A percentile compares a stretch with the other conserved stretches of the same genome.
phyloP scores from a whole-genome alignment of 2,329 filamentous ascomycete genomes.

The Trichoderma koningiopsis region DNA sequence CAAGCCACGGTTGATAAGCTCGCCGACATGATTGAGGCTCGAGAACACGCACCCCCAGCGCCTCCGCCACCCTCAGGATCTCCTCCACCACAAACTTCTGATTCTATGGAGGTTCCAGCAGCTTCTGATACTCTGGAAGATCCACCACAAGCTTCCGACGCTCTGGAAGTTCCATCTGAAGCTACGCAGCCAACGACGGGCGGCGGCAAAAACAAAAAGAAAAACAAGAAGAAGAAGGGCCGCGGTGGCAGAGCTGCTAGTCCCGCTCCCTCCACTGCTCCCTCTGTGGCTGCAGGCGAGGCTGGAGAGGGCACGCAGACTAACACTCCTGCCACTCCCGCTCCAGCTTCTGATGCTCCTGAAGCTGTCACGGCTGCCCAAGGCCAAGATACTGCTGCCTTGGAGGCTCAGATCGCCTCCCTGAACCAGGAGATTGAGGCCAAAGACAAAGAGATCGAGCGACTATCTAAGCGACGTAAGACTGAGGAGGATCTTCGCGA shows the following conservation, averaged over 20 bases:
- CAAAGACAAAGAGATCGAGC: conserved; percentile 74
- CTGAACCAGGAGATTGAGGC: conserved; percentile 58
- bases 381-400: conserved; percentile 38
- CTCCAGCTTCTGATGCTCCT: conserved; percentile 28
- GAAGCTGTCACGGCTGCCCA: conserved; percentile 33
- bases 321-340: conserved; percentile 30
- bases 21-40: conserved; percentile 45
- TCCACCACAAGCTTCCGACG: conserved; percentile 32
- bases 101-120: conserved; percentile 23
- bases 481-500: conserved; percentile 79
- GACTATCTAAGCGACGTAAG: conserved; percentile 67
- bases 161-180: conserved; percentile 18
- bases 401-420: conserved; percentile 53
- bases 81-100: conserved; percentile 32
- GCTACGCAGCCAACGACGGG: conserved; percentile 25
- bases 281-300: neutral
- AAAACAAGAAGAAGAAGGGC: conserved; percentile 90
- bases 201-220: conserved; percentile 49
- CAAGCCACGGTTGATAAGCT: conserved; percentile 44
- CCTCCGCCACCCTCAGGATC: conserved; percentile 32
- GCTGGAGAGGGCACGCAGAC: conserved; percentile 30
- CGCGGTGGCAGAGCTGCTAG: conserved; percentile 54
- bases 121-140: conserved; percentile 27
- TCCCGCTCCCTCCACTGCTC: conserved; percentile 28
- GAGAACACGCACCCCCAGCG: conserved; percentile 27